These are phyloP conservation scores for Linnemannia hyalina DNA, from an alignment of 192 early-diverging fungal species.

Conservation along the genomic window DNA sequence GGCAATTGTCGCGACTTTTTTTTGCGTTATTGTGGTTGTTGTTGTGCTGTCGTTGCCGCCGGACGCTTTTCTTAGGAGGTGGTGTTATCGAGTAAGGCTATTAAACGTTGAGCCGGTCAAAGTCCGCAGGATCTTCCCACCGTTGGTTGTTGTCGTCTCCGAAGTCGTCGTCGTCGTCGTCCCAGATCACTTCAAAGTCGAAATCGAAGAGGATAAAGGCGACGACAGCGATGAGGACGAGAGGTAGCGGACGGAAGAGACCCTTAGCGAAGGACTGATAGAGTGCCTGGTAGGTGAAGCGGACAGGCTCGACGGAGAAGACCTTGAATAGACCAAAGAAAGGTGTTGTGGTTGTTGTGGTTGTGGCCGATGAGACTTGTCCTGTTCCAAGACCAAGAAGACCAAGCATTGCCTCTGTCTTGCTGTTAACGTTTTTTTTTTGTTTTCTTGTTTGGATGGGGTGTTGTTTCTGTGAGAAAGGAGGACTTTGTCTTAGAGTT, in stretches of 20 bases:
- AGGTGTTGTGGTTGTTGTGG: slow-evolving; percentile 17
- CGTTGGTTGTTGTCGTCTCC: slow-evolving; percentile 9
- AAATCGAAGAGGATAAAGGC: slow-evolving; percentile 40
- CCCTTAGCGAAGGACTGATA: slow-evolving; percentile 31
- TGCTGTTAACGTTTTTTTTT: neutral
- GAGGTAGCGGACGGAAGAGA: slow-evolving; percentile 25
- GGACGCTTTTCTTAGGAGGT: neutral
- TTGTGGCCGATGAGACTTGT: slow-evolving; percentile 25
- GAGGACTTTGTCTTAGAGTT: neutral
- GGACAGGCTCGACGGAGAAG: slow-evolving; percentile 7
- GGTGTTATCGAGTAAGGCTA: too few relatives aligned
- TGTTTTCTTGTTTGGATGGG: neutral
- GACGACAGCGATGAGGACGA: slow-evolving; percentile 28
- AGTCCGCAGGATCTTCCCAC: slow-evolving; percentile 26
- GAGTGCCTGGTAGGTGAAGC: slow-evolving; percentile 42
- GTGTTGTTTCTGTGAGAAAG: neutral
- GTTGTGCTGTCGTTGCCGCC: neutral
- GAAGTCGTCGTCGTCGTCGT: slow-evolving; percentile 22
- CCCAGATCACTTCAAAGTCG: slow-evolving; percentile 51
- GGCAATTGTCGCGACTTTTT: neutral
- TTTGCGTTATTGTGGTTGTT: neutral
- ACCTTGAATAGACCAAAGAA: slow-evolving; percentile 48
- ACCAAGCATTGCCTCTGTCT: slow-evolving; percentile 39
- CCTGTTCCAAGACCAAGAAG: slow-evolving; percentile 51
- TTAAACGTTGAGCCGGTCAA: slow-evolving; percentile 2